Evolutionary conservation across 2,329 filamentous ascomycete genomes (phyloP), one percentile per base, ranked within the genome.

Genomic region (Pseudogymnoascus sp.): DNA sequence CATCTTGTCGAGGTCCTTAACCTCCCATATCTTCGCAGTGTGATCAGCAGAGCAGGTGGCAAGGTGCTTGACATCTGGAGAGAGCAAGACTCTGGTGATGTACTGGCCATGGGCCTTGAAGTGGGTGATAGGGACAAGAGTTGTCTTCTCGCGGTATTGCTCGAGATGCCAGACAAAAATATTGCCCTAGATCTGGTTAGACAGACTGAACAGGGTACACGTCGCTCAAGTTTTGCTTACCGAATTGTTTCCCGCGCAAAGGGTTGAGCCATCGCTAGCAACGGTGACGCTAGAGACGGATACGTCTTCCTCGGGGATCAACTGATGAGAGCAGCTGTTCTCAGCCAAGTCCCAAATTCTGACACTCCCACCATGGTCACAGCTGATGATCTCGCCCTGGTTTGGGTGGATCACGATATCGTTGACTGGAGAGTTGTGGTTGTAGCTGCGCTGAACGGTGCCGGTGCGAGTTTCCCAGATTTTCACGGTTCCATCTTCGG

Each of bases 341-440:
- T 97, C 92, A 7, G 91, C 91, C 61, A 99, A 76, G 71, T 99
- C 94, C 94, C 94, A 99, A 65, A 99, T 89, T 39, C 93, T 82
- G 63, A 99, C 91, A 73, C 91, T 96, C 57, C 94, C 94, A 57
- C 89, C 87, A 35, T 93, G 86, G 73, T 99, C 94, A 73, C 93
- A 97, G 73, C 90, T 96, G 71, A 99, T 96, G 64, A 99, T 88
- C 77, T 99, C 94, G 63, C 93, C 94, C 77, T 99, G 94, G 72
- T 99, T 99, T 0, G 94, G 94, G 73, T 99, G 94, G 61, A 99
- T 99, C n/a, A 97, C 94, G 7, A 99, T 94, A 74, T 99, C 94
- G 71, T 97, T 99, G 59, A 93, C 94, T 0, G 94, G 86, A 35
- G 86, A 87, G 60, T 88, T 89, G 73, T 99, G 94, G 67, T 84